These are phyloP conservation scores for Dendrobium chrysotoxum DNA, from an alignment of 106 monocot genomes.

Conservation along the genomic window DNA sequence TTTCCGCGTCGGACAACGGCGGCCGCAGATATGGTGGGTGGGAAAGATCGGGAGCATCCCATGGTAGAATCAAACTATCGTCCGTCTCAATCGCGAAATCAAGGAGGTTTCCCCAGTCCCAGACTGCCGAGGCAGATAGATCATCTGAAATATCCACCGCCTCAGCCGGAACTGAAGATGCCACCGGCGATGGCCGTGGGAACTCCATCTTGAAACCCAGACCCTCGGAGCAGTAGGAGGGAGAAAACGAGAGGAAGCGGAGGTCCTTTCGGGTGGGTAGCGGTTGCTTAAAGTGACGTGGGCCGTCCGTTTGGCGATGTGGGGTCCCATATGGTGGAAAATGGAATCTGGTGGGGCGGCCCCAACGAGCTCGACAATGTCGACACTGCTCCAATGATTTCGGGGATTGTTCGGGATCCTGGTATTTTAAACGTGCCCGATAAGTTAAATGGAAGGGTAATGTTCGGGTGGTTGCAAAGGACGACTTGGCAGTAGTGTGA, in stretches of 20 bases:
- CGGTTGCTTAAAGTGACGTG: neutral
- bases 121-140: slow-evolving; percentile 11
- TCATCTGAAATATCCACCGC: slow-evolving; percentile 7
- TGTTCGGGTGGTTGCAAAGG: too few species aligned
- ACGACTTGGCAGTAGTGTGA: too few species aligned
- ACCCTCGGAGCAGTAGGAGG: neutral
- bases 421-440: too few species aligned
- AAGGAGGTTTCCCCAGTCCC: slow-evolving; percentile 63
- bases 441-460: too few species aligned
- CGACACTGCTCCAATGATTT: too few species aligned
- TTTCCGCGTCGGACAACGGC: neutral
- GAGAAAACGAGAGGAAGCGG: neutral
- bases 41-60: slow-evolving; percentile 9
- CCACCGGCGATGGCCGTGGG: neutral
- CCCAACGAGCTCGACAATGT: too few species aligned
- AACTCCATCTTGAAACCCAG: slow-evolving; percentile 11
- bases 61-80: slow-evolving; percentile 32
- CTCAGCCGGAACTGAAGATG: neutral
- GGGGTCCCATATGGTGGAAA: neutral
- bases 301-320: neutral
- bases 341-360: too few species aligned
- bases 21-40: slow-evolving; percentile 2
- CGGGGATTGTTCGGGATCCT: too few species aligned
- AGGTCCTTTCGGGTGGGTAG: neutral
- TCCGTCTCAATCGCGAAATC: slow-evolving; percentile 47